Evolutionary conservation across 176 grass and related monocot genomes (phyloP), one percentile per base, ranked within the genome.

Genomic region (Urochloa ruziziensis): DNA sequence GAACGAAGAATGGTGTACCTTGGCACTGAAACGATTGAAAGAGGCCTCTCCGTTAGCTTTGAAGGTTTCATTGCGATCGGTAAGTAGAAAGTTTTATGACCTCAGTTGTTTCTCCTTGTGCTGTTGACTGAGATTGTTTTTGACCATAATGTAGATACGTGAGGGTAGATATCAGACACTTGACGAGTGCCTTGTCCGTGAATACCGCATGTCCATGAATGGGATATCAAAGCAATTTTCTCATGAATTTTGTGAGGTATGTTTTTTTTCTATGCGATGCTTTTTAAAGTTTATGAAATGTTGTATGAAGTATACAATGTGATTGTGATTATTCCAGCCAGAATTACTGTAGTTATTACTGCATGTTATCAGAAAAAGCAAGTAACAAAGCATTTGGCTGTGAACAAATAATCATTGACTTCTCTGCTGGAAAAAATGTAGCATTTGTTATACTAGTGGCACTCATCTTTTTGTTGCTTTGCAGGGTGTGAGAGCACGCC

Each of bases 161-260:
- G 93, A 99, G 86, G 96, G 93, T 77, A 93, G 96, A 81, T 96
- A 90, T 82, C 91, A 99, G 79, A 99, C 96, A 81, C 79, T 99
- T 10, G 96, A 98, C 83, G 91, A 99, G 86, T 99, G 93, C 72
- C 91, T 99, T 90, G 87, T 96, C 46, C 96, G 93, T 18, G 96
- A 99, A 78, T 99, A 94, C 62, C 86, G 96, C 46, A 95, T 99
- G 93, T 96, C 93, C 23, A 54, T 99, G 48, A 87, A 92, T 80
- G 91, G 89, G 21, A 75, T 92, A 52, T 99, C 89, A 25, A 91
- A 96, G 77, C 47, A 77, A 35, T 71, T 93, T 80, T 90, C 89
- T 75, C 91, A 92, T 81, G 93, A 99, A 51, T 99, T 99, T 69
- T 61, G 73, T 44, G 96, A 99, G 96, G 96, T 99, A 96, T 74